Evolutionary conservation across 108 stramenopile species (phyloP).

Genomic region (Skeletonema menzelii): DNA sequence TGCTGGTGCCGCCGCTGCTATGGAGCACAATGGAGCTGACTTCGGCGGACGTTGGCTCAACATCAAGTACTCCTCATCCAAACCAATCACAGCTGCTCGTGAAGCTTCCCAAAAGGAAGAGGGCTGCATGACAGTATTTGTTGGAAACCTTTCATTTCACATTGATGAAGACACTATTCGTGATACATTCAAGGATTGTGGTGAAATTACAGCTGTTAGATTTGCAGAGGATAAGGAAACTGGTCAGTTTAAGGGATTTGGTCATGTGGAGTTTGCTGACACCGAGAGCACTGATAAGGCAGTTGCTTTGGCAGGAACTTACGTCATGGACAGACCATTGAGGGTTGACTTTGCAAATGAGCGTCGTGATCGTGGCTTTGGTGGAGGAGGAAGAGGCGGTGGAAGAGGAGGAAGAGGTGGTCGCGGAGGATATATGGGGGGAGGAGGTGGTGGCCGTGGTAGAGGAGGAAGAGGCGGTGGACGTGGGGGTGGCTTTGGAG

Average conservation of each 20-base stretch:
- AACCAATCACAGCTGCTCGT: constrained; percentile 55
- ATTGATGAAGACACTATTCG: constrained; percentile 93
- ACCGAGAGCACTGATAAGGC: constrained; percentile 89
- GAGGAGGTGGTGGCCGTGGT: constrained; percentile 69
- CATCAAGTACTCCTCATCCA: constrained; percentile 74
- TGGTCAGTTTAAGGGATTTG: constrained; percentile 97
- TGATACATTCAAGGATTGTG: constrained; percentile 87
- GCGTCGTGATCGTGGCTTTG: constrained; percentile 53
- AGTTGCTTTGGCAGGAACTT: constrained; percentile 85
- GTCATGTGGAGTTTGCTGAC: constrained; percentile 92
- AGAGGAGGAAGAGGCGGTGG: constrained; percentile 59
- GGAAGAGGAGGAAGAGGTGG: constrained; percentile 72
- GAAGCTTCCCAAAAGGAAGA: constrained; percentile 73
- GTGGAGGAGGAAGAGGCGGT: constrained; percentile 59
- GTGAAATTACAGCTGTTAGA: constrained; percentile 85
- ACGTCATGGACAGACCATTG: constrained; percentile 85
- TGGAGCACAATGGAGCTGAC: constrained; percentile 88
- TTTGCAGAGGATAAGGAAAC: constrained; percentile 96
- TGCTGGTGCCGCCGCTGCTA: constrained; percentile 71
- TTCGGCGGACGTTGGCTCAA: constrained; percentile 68
- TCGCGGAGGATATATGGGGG: constrained; percentile 68
- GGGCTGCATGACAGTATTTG: constrained; percentile 93
- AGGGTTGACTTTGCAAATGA: constrained; percentile 91
- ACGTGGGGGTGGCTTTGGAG: constrained; percentile 52
- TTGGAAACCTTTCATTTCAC: constrained; percentile 95